Evolutionary conservation across 1,139 yeast species (phyloP), one percentile per base, ranked within the genome.

Genomic region (Hansenula anomala): DNA sequence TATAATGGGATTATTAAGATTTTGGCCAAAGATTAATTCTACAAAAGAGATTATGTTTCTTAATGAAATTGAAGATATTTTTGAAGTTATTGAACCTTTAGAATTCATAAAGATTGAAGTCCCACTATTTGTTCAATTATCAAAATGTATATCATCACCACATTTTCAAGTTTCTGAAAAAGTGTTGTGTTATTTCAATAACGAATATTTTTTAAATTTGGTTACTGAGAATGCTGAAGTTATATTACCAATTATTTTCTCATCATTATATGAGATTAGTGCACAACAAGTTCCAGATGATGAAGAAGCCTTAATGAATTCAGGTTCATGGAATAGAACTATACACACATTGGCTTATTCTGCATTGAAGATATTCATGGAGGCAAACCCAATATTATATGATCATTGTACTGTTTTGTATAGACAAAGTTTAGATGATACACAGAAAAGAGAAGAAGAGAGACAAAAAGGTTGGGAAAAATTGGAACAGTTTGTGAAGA

Each of bases 161-260:
- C 98, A 92, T 67, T 94, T 92, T 69, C 98, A 94, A 69, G 97
- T 92, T 22, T 86, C 95, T 47, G 99, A 92, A 63, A 89, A 95
- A 52, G 96, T 94, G 1, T 73, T 92, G 43, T 86, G 92, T 58
- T 89, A 81, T 62, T 94, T 97, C 95, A 85, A 87, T 51, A 92
- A 92, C 61, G 98, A 92, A 58, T 90, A 87, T 65, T 90, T 92
- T 59, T 77, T 92, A 52, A 84, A 90, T 30, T 67, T 92, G 48
- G 89, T 94, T 36, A 87, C 95, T 23, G 97, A 92, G 56, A 80
- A 79, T 56, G 92, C 95, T 12, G 96, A 89, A 54, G 92, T 87
- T 30, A 90, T 92, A 39, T 68, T 92, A 51, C 98, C 98, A 18
- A 89, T 92, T 39, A 79, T 92, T 33, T 94, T 88, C 65, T 87